Evolutionary conservation across 805 yeast genomes (phyloP), one percentile per base, ranked within the genome.

Genomic region (Ogataea trehalophila): DNA sequence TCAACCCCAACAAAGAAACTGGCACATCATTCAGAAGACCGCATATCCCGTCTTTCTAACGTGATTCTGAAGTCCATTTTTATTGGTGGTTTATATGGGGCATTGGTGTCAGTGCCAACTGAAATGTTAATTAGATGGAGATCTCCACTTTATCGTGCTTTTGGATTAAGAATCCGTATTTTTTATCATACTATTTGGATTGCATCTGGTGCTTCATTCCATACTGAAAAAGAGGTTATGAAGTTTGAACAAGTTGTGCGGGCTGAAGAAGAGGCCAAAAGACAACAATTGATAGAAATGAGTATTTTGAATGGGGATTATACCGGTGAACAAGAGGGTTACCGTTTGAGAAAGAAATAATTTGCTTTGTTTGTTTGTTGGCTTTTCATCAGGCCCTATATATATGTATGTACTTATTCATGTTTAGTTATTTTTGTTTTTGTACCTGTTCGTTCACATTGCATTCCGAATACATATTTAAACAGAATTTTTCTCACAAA

Each of bases 131-230:
- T 68, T 3, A 50, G 68, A 38, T 68, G 72, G 72, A 55, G 64
- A 37, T 68, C 70, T 1, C 72, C 71, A 15, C 54, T 61, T 26
- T 68, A 66, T 50, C 56, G 72, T 47, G 65, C 68, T 23, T 63
- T 68, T 44, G 72, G 72, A 3, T 48, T 57, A 20, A 51, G 72
- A 22, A 66, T 68, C 20, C 54, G 71, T 34, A 62, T 68, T 2
- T 68, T 67, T 39, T 68, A 66, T 46, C 70, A 68, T 48, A 68
- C 72, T 2, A 64, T 68, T 9, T 62, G 68, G 65, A 56, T 67
- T 13, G 67, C 71, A 1, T 57, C 67, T 6, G 62, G 63, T 37
- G 72, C 72, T 6, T 62, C 69, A 3, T 68, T 66, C 46, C 56
- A 59, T 16, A 60, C 72, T 1, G 72, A 68, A 54, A 52, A 60